phyloP scores from a whole-genome alignment of 306 rosid genomes.

The Fragaria vesca region DNA sequence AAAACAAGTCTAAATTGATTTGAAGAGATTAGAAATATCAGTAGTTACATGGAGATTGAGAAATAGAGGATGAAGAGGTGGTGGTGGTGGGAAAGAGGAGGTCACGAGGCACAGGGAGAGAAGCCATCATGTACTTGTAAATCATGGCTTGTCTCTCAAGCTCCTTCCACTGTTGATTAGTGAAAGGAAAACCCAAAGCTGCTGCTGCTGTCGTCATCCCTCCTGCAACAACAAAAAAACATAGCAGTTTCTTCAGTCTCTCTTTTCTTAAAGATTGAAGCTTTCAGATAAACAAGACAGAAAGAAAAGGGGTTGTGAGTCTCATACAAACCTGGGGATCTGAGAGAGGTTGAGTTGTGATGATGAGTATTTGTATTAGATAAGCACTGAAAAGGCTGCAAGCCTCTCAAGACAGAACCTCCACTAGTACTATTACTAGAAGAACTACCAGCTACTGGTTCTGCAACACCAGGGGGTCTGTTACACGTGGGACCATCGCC shows the following conservation, averaged over 20 bases:
- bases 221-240: constrained; percentile 28
- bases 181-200: constrained; percentile 63
- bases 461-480: constrained; percentile 11
- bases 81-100: constrained; percentile 42
- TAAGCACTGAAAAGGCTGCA: constrained; percentile 55
- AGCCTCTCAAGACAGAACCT: constrained; percentile 32
- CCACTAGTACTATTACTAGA: constrained; percentile 19
- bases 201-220: constrained; percentile 42
- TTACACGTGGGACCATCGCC: constrained; percentile 58
- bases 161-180: constrained; percentile 76
- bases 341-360: constrained; percentile 32
- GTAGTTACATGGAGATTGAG: constrained; percentile 35
- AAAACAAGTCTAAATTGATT: not conserved
- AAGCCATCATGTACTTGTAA: constrained; percentile 79
- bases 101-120: constrained; percentile 66
- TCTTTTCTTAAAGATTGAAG: constrained; percentile 21
- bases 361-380: constrained; percentile 26
- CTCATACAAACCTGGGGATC: constrained; percentile 49
- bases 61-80: constrained; percentile 19
- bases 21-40: not conserved
- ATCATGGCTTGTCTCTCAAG: constrained; percentile 86
- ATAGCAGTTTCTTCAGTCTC: constrained; percentile 20
- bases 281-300: constrained; percentile 8
- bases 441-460: constrained; percentile 26
- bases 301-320: not conserved